Evolutionary conservation across 768 basidiomycete genomes (phyloP), one percentile per base, ranked within the genome.

Genomic region (Russula vinacea): DNA sequence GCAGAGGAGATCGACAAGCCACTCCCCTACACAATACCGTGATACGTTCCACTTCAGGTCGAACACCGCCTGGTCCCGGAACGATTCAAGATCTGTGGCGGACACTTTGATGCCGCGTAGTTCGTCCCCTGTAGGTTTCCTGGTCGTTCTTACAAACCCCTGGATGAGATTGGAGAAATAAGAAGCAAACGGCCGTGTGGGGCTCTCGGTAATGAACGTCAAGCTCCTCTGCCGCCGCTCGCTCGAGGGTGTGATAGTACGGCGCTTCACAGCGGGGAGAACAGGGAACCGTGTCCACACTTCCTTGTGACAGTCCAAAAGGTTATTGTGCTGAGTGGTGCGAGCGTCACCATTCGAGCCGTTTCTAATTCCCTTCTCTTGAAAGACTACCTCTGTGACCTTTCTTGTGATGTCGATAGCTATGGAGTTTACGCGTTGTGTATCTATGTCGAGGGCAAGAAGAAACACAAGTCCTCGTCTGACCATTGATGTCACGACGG

Each of bases 1-100:
- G 62, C 85, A 87, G 1, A 87, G 64, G 7, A 86, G 71, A 11
- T 85, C 81, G 0, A 82, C 83, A 0, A 87, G 70, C 86, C 86
- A 87, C 70, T 87, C 84, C 26, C 86, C 85, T 0, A 76, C 75
- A 13, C 75, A 74, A 62, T 80, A 81, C 8, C 65, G 66, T 1
- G 83, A 83, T 5, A 75, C 56, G 6, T 71, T 62, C 40, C 58
- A 29, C 61, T 67, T 26, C 72, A 45, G 2, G 4, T 32, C 35
- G 0, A 29, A n/a, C 10, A 47, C 26, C 63, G 65, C 5, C 47
- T 35, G 29, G 62, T 26, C n/a, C 29, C 58, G 6, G 53, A 81
- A 74, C 4, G 70, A 62, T 0, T 70, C 39, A 26, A 76, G 77
- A 3, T 72, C 50, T 0, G 73, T 58, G 2, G 79, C 72, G 0